Base-by-base conservation (phyloP, 2,329 filamentous ascomycete genomes). In the Ilyonectria robusta region DNA sequence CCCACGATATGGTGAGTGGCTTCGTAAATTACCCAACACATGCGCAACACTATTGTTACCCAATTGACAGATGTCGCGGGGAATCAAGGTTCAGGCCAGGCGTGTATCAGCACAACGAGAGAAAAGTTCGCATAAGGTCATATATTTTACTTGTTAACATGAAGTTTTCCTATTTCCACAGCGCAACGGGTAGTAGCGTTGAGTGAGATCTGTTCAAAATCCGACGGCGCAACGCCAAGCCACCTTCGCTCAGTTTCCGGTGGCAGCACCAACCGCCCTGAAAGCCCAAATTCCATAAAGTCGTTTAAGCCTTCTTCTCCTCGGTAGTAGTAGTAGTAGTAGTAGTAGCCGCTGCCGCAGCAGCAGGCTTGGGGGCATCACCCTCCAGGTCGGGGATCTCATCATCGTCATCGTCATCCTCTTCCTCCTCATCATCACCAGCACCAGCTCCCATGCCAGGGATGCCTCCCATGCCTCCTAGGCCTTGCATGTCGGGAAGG, bases 341-440 rank as follows among this genome's bases (percentile, higher is more conserved):
- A 58, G 77, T 76, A 71, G 83, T 83, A 42, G 54, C 23, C 13
- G 61, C 37, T 3, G 67, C 46, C 9, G 62, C 53, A n/a, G 74
- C 77, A 61, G 78, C 78, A 68, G 72, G 60, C 60, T 65, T 66
- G 29, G 79, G 79, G 61, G 77, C 78, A 8, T 94, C 93, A 59
- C 94, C 92, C 10, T 53, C 50, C 15, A 42, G 40, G 7, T 53
- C 50, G 40, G 40, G 40, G 3, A 42, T n/a, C 42, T 91, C 88
- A 1, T 91, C 89, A 3, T 88, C 88, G 11, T 87, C 88, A 2
- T 86, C 85, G 23, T 86, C 85, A 6, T 84, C 85, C 7, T 83
- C 83, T 1, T 81, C 82, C 2, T 79, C 84, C 2, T 79, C 84
- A 29, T 86, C 89, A n/a, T 42, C 40, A 42, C n/a, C 40, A 8